These are phyloP conservation scores for Silene uniflora DNA, from an alignment of 148 eudicot genomes.

Conservation along the genomic window DNA sequence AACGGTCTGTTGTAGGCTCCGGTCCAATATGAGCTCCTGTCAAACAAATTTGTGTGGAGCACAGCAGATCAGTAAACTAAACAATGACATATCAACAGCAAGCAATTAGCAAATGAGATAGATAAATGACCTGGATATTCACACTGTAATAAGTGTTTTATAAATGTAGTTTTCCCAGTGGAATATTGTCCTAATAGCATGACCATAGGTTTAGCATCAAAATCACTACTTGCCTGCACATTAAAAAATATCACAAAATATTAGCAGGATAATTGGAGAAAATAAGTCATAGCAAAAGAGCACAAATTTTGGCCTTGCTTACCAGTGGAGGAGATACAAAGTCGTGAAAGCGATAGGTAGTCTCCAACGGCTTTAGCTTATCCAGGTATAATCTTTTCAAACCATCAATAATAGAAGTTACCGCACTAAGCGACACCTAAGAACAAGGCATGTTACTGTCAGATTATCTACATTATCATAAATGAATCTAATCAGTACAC, in stretches of 20 bases:
- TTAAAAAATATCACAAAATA: not conserved
- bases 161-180: conserved; percentile 95
- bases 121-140: conserved; percentile 72
- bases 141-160: conserved; percentile 78
- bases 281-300: not conserved
- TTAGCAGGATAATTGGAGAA: not conserved
- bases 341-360: conserved; percentile 71
- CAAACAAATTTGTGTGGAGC: not conserved
- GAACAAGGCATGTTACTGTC: conserved; percentile 7
- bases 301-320: conserved; percentile 25
- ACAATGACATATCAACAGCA: not conserved
- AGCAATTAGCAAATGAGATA: not conserved
- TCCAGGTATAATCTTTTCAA: conserved; percentile 75
- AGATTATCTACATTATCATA: conserved; percentile 9
- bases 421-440: conserved; percentile 47
- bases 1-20: conserved; percentile 95
- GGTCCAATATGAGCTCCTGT: conserved; percentile 99
- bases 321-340: conserved; percentile 84
- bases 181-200: conserved; percentile 99
- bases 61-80: conserved; percentile 2
- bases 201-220: conserved; percentile 98
- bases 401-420: conserved; percentile 86
- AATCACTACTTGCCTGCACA: conserved; percentile 74
- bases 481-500: not conserved
- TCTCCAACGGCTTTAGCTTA: conserved; percentile 87